A percentile compares a stretch with the other conserved stretches of the same genome.
Conservation (phyloP, 2,329 filamentous ascomycete species). For the Aspergillus sp. region DNA sequence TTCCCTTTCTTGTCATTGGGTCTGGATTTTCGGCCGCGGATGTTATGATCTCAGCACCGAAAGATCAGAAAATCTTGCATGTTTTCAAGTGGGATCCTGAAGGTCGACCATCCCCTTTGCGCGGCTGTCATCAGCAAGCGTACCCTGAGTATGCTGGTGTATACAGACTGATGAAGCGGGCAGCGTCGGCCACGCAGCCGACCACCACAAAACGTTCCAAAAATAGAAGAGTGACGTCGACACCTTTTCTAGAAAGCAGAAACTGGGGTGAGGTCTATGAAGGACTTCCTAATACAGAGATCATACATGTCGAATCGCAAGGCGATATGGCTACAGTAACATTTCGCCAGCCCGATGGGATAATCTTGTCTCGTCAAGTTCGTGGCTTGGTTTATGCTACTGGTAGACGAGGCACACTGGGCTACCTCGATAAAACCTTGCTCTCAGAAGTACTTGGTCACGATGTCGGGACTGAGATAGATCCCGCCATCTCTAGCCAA, state of each 20-base stretch:
- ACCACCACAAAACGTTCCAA: constrained; percentile 19
- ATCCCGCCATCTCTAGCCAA: constrained; percentile 44
- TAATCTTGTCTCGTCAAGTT: constrained; percentile 41
- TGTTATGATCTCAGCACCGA: constrained; percentile 51
- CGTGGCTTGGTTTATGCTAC: constrained; percentile 52
- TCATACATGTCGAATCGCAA: constrained; percentile 34
- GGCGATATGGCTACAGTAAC: constrained; percentile 33
- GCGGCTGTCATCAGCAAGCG: constrained; percentile 55
- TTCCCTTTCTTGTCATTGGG: constrained; percentile 53
- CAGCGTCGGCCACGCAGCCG: constrained; percentile 25
- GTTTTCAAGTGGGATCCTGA: constrained; percentile 58
- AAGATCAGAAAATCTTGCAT: constrained; percentile 52
- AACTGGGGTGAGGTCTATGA: constrained; percentile 51
- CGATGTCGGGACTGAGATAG: constrained; percentile 9
- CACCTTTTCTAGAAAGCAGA: constrained; percentile 43
- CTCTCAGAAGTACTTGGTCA: constrained; percentile 43
- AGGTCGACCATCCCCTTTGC: constrained; percentile 51
- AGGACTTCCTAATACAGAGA: constrained; percentile 50
- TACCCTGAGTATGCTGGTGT: constrained; percentile 60
- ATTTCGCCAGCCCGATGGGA: constrained; percentile 41
- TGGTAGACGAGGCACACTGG: constrained; percentile 51
- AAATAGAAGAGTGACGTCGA: constrained; percentile 33
- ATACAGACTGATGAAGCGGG: constrained; percentile 57
- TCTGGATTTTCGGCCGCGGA: constrained; percentile 61
- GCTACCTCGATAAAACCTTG: constrained; percentile 46